Percentiles rank a stretch among this genome's conserved stretches.
Evolutionary conservation across 495 filamentous ascomycete species (phyloP).

Genomic region (Neurospora sp.): DNA sequence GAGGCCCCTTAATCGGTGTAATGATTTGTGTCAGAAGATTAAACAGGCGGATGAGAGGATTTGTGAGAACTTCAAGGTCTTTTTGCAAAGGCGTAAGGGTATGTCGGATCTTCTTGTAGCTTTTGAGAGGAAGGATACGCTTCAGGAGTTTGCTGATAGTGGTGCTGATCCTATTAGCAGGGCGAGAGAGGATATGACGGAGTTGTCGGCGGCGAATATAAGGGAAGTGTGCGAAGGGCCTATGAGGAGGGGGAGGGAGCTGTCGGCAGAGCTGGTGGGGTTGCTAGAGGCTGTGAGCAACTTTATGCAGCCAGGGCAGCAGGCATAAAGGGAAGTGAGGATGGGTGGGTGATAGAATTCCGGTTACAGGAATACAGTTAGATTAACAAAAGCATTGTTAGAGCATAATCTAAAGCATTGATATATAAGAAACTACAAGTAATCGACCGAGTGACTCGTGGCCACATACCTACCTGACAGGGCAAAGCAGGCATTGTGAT

Average conservation of each 20-base stretch:
- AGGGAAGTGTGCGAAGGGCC: background rate
- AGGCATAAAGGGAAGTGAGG: background rate
- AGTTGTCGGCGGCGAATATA: background rate
- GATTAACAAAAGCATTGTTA: background rate
- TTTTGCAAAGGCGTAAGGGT: background rate
- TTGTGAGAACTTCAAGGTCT: background rate
- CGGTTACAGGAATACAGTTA: background rate
- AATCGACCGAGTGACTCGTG: background rate
- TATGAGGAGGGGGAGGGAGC: background rate
- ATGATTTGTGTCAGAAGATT: background rate
- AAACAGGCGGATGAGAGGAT: background rate
- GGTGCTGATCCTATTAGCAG: background rate
- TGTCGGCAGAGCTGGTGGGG: background rate
- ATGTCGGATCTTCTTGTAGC: background rate
- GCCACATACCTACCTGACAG: background rate
- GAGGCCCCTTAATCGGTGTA: background rate
- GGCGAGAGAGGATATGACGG: background rate
- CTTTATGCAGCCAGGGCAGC: background rate
- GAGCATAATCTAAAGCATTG: background rate
- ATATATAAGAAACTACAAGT: background rate
- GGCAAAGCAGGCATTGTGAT: background rate
- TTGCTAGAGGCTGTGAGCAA: background rate
- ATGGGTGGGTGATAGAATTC: background rate
- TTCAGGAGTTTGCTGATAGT: background rate
- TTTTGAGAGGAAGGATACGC: background rate